Conservation (phyloP, 2,329 filamentous ascomycete species). For the Fusarium sp. region DNA sequence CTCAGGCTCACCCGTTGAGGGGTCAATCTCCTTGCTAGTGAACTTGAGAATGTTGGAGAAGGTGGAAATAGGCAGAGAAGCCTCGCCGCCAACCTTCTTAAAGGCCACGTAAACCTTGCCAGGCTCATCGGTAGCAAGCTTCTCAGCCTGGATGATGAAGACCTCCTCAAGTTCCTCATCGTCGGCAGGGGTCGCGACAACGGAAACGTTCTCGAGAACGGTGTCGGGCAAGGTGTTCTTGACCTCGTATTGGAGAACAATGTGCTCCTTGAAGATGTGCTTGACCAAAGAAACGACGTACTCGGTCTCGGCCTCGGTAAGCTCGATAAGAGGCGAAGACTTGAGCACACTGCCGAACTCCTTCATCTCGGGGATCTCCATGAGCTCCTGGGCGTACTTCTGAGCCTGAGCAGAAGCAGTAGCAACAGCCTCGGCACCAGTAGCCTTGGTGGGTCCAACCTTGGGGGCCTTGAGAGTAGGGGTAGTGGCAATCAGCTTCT, state of each 20-base stretch:
- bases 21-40: slow-evolving; percentile 97
- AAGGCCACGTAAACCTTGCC: slow-evolving; percentile 97
- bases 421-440: slow-evolving; percentile 78
- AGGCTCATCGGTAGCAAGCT: slow-evolving; percentile 84
- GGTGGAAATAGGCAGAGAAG: slow-evolving; percentile 78
- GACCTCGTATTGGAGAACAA: slow-evolving; percentile 96
- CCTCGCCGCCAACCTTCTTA: slow-evolving; percentile 81
- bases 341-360: slow-evolving; percentile 92
- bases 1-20: slow-evolving; percentile 91
- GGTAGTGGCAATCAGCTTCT: slow-evolving; percentile 93
- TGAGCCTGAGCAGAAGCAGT: slow-evolving; percentile 83
- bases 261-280: slow-evolving; percentile 96
- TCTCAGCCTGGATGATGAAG: slow-evolving; percentile 90
- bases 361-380: slow-evolving; percentile 90
- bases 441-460: slow-evolving; percentile 77
- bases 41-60: slow-evolving; percentile 97
- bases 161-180: slow-evolving; percentile 89
- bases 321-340: slow-evolving; percentile 84
- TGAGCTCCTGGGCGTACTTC: slow-evolving; percentile 87
- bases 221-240: slow-evolving; percentile 97
- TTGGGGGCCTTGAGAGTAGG: slow-evolving; percentile 95
- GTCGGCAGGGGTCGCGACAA: slow-evolving; percentile 81
- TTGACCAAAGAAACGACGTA: slow-evolving; percentile 95
- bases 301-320: slow-evolving; percentile 97
- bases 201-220: slow-evolving; percentile 87